phyloP scores from a whole-genome alignment of 805 yeast species.

The Suhomyces kilbournensis region DNA sequence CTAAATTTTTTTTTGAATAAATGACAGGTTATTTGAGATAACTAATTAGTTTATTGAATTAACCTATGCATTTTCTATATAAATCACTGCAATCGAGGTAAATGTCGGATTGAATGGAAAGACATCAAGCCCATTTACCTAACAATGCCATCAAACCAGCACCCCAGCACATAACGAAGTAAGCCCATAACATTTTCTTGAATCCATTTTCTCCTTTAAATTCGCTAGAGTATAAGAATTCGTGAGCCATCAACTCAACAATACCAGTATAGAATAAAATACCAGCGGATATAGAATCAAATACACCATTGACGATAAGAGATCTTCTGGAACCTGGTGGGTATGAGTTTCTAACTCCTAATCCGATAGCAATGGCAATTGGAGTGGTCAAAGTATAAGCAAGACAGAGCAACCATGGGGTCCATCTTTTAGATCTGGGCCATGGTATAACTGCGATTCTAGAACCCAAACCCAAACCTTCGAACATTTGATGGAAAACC shows the following conservation, averaged over 20 bases:
- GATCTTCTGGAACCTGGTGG: conserved; percentile 33
- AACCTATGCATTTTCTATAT: neutral
- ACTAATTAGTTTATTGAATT: neutral
- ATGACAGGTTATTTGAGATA: neutral
- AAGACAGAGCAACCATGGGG: conserved; percentile 45
- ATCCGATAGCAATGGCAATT: conserved; percentile 34
- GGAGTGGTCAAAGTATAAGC: conserved; percentile 33
- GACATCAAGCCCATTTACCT: conserved; percentile 64
- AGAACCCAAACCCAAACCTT: conserved; percentile 82
- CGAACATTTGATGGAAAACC: conserved; percentile 77
- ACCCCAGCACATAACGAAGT: conserved; percentile 55
- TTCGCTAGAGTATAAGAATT: conserved; percentile 44
- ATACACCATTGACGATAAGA: conserved; percentile 31
- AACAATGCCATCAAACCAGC: conserved; percentile 76
- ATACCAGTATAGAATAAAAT: conserved; percentile 35
- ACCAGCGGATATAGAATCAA: conserved; percentile 35
- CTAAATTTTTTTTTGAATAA: neutral
- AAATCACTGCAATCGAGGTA: neutral
- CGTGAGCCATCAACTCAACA: conserved; percentile 40
- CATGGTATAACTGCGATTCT: conserved; percentile 62
- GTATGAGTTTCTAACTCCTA: conserved; percentile 32
- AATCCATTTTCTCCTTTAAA: conserved; percentile 60
- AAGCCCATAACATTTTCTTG: conserved; percentile 51
- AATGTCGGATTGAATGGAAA: neutral
- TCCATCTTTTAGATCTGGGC: conserved; percentile 43